Conservation (phyloP, 129 eudicot genomes). For the Oenanthe sinensis region DNA sequence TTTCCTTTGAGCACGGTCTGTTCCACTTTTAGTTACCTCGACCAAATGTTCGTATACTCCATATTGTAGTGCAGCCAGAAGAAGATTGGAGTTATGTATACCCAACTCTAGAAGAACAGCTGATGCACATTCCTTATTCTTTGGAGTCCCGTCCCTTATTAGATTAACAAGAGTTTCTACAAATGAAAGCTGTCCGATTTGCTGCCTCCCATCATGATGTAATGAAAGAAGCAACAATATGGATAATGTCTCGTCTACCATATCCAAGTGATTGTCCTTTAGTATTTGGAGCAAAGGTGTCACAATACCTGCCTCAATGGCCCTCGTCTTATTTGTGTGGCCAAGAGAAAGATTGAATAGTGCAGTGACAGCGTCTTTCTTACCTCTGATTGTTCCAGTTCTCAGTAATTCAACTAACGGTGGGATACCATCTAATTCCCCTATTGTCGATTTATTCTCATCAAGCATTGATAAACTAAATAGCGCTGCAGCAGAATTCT, state of each 20-base stretch:
- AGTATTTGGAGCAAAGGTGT: conserved; percentile 39
- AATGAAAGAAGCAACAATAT: conserved; percentile 44
- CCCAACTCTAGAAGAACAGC: conserved; percentile 69
- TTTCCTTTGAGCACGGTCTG: conserved; percentile 69
- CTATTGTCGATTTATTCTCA: conserved; percentile 65
- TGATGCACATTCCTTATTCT: conserved; percentile 81
- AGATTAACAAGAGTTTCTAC: conserved; percentile 49
- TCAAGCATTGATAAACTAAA: conserved; percentile 83
- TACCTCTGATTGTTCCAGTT: conserved; percentile 71
- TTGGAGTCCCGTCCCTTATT: conserved; percentile 56
- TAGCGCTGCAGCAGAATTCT: conserved; percentile 86
- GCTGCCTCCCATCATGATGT: conserved; percentile 47
- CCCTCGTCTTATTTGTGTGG: conserved; percentile 43
- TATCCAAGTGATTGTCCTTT: conserved; percentile 40
- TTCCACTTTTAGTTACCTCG: conserved; percentile 53
- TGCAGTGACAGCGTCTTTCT: conserved; percentile 78
- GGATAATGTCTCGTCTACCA: conserved; percentile 69
- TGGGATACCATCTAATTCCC: conserved; percentile 61
- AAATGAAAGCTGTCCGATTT: conserved; percentile 51
- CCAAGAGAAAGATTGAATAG: conserved; percentile 55
- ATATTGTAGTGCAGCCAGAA: conserved; percentile 73
- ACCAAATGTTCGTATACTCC: conserved; percentile 62
- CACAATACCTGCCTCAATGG: conserved; percentile 62
- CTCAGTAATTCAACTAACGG: conserved; percentile 44
- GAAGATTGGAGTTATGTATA: conserved; percentile 30